phyloP scores from a whole-genome alignment of 305 asterid genomes.

The Fraxinus paxiana region DNA sequence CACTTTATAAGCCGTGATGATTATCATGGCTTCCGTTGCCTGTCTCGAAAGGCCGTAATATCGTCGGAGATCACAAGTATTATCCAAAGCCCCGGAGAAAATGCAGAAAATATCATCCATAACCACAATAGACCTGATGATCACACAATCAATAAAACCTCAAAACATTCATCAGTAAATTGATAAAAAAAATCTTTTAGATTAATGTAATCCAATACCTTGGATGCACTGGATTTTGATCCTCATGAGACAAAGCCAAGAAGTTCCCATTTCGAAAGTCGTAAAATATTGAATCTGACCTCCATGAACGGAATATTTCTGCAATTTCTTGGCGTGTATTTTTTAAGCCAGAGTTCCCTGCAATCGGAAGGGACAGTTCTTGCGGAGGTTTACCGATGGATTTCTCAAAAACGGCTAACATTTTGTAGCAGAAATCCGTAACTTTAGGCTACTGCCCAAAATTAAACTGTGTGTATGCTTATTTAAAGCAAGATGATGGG shows the following conservation, averaged over 20 bases:
- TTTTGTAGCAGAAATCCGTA: conserved; percentile 16
- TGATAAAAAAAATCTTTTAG: background rate
- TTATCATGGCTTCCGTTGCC: conserved; percentile 55
- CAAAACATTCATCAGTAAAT: background rate
- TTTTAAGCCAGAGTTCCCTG: conserved; percentile 26
- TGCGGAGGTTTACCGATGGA: conserved; percentile 44
- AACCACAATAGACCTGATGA: conserved; percentile 52
- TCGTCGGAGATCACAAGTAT: conserved; percentile 46
- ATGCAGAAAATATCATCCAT: conserved; percentile 71
- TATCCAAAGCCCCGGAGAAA: conserved; percentile 54
- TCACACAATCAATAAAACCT: background rate
- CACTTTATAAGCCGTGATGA: conserved; percentile 59
- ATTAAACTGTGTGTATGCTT: background rate
- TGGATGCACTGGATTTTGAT: conserved; percentile 45
- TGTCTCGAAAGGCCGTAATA: conserved; percentile 57
- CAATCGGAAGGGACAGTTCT: conserved; percentile 38
- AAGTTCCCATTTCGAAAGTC: conserved; percentile 49
- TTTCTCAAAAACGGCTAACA: conserved; percentile 62
- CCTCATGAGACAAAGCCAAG: conserved; percentile 56
- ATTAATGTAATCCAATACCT: conserved; percentile 29
- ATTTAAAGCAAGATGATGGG: conserved; percentile 12
- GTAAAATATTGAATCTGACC: conserved; percentile 56
- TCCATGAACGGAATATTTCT: conserved; percentile 42
- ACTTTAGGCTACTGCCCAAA: background rate
- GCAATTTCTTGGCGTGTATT: conserved; percentile 43